Base-by-base conservation (phyloP, 208 protist genomes). In the Endotrypanum monterogeii region DNA sequence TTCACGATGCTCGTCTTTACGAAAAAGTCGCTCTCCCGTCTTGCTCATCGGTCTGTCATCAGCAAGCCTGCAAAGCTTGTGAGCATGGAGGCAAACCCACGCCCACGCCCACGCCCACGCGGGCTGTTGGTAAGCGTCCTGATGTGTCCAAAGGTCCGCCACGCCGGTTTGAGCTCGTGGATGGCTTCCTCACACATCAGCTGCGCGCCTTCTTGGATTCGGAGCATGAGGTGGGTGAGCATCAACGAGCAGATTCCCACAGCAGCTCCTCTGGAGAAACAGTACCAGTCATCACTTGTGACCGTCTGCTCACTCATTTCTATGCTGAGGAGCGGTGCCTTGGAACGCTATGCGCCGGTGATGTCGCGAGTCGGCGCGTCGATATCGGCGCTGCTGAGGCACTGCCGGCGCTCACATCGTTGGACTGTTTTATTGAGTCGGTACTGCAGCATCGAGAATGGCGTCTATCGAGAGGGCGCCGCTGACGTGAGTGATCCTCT, bases 1-100 rank as follows among this genome's bases (percentile, higher is more conserved):
- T 95, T 5, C 60, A 57, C 0, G 92, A 96, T 68, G 92, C 90
- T n/a, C 79, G 89, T 1, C 57, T 89, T 1, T 96, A 95, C 72
- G 55, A 37, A 5, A 32, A 23, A 32, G 35, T 16, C 14, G 46
- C n/a, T n/a, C 30, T 28, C 6, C n/a, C 35, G 28, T 46, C 63
- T 25, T 28, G 44, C 32, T 65, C 37, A 25, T 48, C 60, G 23
- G 20, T 30, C 18, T 65, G 60, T 25, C 20, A 28, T 25, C 58
- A 66, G 37, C 18, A 65, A 44, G 32, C 25, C 18, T 25, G 62
- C 25, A 41, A n/a, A 23, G 28, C 48, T 52, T 44, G 25, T 23
- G 50, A n/a, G 41, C n/a, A 5, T 12, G 39, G 25, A 16, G 41
- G 54, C 3, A 65, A 32, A n/a, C 28, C 39, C 5, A 25, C 55